Evolutionary conservation across 1,139 yeast species (phyloP).

Genomic region (Taphrina populina): DNA sequence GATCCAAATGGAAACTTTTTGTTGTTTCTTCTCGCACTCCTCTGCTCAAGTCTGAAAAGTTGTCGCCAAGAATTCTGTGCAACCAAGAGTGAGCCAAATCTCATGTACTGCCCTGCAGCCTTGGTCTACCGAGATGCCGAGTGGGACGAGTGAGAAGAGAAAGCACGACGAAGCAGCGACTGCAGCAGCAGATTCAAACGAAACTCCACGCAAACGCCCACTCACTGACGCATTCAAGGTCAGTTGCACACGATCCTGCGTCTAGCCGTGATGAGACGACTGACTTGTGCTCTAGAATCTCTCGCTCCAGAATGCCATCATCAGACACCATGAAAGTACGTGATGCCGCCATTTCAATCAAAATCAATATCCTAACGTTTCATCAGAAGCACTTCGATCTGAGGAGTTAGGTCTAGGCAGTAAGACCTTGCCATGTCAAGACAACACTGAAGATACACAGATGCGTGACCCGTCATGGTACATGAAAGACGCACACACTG

Average conservation of each 20-base stretch:
- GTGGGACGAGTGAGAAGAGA: background rate
- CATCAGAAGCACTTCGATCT: too few relatives aligned
- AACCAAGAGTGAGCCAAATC: conserved; percentile 4
- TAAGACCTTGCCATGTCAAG: too few relatives aligned
- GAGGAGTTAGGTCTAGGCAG: too few relatives aligned
- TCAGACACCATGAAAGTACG: background rate
- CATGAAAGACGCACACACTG: conserved; percentile 34
- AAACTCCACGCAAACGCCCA: conserved; percentile 13
- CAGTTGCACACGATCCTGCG: too few relatives aligned
- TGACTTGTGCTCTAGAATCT: background rate
- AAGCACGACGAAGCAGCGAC: conserved; percentile 6
- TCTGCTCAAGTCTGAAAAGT: background rate
- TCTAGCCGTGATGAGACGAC: too few relatives aligned
- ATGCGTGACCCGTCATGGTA: conserved; percentile 20
- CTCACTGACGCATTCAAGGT: conserved; percentile 30
- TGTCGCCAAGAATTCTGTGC: background rate
- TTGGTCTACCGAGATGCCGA: conserved; percentile 2
- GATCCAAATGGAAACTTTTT: conserved; percentile 8
- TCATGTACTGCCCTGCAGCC: conserved; percentile 15
- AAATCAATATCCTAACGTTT: too few relatives aligned
- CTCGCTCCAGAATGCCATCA: background rate
- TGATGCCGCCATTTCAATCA: background rate
- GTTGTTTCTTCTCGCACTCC: background rate
- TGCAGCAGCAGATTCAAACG: background rate
- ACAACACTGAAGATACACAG: conserved; percentile 1